These are phyloP conservation scores for Rhodotorula kratochvilovae DNA, from an alignment of 768 basidiomycete species.

Conservation along the genomic window DNA sequence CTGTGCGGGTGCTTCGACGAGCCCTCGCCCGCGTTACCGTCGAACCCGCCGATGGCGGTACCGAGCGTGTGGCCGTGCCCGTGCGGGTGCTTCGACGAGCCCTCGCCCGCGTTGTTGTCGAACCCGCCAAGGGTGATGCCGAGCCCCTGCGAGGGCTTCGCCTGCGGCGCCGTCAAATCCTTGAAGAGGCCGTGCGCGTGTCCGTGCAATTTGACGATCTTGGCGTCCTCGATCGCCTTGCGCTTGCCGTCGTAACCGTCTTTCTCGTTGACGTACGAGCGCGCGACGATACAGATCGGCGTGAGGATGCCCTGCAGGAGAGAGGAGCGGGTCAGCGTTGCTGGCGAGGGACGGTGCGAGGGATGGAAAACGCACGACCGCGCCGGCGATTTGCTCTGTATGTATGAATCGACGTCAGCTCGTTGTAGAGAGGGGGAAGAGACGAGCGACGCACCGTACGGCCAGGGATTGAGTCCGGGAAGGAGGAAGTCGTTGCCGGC, in stretches of 20 bases:
- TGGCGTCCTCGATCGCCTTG: not conserved
- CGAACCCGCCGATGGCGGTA: too few species aligned
- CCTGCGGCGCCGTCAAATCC: too few species aligned
- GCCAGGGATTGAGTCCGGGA: slow-evolving; percentile 11
- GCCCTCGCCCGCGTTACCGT: too few species aligned
- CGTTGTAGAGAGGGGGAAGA: too few species aligned
- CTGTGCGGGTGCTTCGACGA: too few species aligned
- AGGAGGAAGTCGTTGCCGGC: not conserved
- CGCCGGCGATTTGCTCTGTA: slow-evolving; percentile 8
- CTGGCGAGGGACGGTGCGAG: not conserved
- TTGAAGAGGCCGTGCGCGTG: too few species aligned
- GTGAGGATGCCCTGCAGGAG: not conserved
- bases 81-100: too few species aligned
- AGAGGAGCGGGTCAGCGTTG: not conserved
- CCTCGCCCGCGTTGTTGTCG: too few species aligned
- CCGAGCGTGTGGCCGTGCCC: too few species aligned
- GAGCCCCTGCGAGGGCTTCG: too few species aligned
- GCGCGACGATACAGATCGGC: slow-evolving; percentile 3
- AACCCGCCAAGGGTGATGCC: too few species aligned
- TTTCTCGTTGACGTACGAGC: not conserved
- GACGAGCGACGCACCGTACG: slow-evolving; percentile 1
- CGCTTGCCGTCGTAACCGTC: not conserved
- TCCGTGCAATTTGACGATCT: too few species aligned
- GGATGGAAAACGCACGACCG: not conserved
- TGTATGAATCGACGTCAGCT: not conserved